phyloP scores from a whole-genome alignment of 2,329 filamentous ascomycete genomes.

The Penicillium sp. region DNA sequence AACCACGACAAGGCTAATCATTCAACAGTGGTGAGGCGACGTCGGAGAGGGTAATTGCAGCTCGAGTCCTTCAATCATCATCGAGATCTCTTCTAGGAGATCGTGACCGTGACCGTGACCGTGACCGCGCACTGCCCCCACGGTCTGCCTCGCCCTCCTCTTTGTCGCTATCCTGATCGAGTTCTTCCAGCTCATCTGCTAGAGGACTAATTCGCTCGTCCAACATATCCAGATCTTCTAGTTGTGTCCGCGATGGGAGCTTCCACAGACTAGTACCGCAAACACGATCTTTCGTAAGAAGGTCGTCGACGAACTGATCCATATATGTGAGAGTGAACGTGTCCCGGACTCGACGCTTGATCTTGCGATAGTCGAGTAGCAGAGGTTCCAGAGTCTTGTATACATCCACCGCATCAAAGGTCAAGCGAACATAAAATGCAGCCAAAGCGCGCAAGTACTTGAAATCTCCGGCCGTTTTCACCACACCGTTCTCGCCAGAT shows the following conservation, averaged over 20 bases:
- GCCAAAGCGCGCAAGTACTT: slow-evolving; percentile 86
- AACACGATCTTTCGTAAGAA: slow-evolving; percentile 82
- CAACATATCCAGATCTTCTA: slow-evolving; percentile 86
- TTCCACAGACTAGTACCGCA: slow-evolving; percentile 93
- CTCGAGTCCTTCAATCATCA: slow-evolving; percentile 27
- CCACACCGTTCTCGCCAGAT: slow-evolving; percentile 25
- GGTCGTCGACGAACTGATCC: slow-evolving; percentile 90
- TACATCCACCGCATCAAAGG: slow-evolving; percentile 76
- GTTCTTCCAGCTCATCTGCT: slow-evolving; percentile 59
- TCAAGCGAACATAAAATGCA: slow-evolving; percentile 89
- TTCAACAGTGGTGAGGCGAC: not conserved
- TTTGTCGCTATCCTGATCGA: slow-evolving; percentile 35
- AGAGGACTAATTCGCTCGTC: slow-evolving; percentile 82
- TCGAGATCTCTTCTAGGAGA: slow-evolving; percentile 12
- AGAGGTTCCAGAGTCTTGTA: slow-evolving; percentile 78
- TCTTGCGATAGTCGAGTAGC: slow-evolving; percentile 76
- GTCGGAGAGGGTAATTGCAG: not conserved
- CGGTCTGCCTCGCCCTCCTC: slow-evolving; percentile 23
- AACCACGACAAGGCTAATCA: not conserved
- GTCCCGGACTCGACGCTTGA: slow-evolving; percentile 71
- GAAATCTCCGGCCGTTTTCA: slow-evolving; percentile 48
- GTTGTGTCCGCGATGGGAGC: slow-evolving; percentile 72
- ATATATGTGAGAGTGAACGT: slow-evolving; percentile 75
- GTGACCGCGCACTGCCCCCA: slow-evolving; percentile 17
- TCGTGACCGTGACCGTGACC: slow-evolving; percentile 1